These are phyloP conservation scores for Saccharomyces hybrid DNA, from an alignment of 1,139 yeast species.

Conservation along the genomic window DNA sequence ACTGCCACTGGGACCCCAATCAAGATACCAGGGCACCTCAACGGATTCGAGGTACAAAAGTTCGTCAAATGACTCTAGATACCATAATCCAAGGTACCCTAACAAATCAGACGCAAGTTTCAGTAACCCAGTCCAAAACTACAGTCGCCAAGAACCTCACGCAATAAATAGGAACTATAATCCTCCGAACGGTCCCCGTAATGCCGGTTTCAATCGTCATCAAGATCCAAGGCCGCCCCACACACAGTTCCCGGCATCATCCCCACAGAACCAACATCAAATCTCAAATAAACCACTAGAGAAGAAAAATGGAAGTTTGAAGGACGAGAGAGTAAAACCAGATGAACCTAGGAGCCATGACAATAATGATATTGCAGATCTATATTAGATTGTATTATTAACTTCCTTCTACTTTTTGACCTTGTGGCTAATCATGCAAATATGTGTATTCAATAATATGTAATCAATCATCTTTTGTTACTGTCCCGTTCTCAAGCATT, in stretches of 20 bases:
- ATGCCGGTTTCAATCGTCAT: neutral
- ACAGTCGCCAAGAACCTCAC: neutral
- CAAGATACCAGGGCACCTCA: neutral
- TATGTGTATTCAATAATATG: neutral
- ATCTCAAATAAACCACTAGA: neutral
- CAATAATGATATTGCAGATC: neutral
- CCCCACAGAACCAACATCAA: neutral
- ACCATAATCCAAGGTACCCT: neutral
- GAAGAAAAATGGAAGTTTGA: neutral
- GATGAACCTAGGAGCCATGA: neutral
- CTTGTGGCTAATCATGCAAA: neutral
- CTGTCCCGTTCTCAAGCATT: neutral
- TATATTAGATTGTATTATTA: neutral
- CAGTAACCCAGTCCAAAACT: neutral
- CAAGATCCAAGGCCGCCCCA: neutral
- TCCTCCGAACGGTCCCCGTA: neutral
- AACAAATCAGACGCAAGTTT: neutral
- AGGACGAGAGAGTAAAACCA: neutral
- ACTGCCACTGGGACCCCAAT: neutral
- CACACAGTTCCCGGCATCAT: neutral
- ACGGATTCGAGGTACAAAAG: neutral
- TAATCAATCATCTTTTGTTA: neutral
- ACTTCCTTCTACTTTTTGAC: neutral
- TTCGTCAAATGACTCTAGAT: neutral
- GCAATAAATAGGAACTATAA: neutral